Percentiles rank a stretch among this genome's conserved stretches.
phyloP scores from a whole-genome alignment of 2,329 filamentous ascomycete genomes.

The Aquanectria penicillioides region DNA sequence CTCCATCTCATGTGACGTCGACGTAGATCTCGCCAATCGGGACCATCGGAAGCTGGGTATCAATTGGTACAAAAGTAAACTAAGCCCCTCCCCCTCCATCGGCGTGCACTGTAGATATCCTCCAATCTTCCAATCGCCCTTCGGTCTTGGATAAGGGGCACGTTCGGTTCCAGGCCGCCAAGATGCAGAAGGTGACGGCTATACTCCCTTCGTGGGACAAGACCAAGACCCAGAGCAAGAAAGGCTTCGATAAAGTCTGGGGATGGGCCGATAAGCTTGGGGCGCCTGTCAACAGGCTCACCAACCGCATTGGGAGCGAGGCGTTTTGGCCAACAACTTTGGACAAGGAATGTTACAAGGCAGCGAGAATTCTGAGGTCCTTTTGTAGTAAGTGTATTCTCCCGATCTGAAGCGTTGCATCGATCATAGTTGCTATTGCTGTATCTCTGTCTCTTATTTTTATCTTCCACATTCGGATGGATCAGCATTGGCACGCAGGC shows the following conservation, averaged over 20 bases:
- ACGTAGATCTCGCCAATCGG: not conserved
- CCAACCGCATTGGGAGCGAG: conserved; percentile 82
- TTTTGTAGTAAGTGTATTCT: conserved; percentile 77
- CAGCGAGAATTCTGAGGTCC: conserved; percentile 81
- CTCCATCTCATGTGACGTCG: not conserved
- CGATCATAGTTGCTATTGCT: no score
- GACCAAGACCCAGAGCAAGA: conserved; percentile 66
- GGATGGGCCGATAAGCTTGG: conserved; percentile 62
- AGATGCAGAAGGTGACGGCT: conserved; percentile 49
- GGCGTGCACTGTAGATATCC: no score
- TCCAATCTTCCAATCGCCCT: not conserved
- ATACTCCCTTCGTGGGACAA: conserved; percentile 60
- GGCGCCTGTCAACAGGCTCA: conserved; percentile 80
- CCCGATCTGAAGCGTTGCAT: no score
- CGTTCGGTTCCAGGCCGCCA: not conserved
- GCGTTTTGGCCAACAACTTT: conserved; percentile 88
- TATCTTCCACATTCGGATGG: no score
- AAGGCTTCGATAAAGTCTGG: conserved; percentile 80
- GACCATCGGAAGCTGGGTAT: conserved; percentile 1
- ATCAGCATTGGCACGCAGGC: accelerated
- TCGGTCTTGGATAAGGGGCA: not conserved
- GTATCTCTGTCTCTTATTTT: no score
- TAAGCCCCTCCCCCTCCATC: conserved; percentile 2
- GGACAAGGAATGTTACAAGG: conserved; percentile 90
- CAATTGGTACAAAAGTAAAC: not conserved